Evolutionary conservation across 768 basidiomycete species (phyloP).

Genomic region (Lepiota brunneoincarnata): DNA sequence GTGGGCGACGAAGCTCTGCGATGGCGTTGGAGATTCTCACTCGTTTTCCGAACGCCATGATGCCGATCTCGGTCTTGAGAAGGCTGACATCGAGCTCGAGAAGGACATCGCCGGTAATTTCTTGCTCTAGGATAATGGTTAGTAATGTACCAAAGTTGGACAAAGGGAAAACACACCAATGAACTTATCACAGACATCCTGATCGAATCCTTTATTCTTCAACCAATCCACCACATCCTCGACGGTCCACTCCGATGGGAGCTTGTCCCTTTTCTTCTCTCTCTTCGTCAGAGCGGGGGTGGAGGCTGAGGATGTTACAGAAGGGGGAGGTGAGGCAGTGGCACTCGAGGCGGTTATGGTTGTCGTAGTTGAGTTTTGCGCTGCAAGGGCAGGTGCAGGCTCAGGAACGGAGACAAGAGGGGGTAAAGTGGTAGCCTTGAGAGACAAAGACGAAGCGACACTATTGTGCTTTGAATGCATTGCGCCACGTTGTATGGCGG

Average conservation of each 20-base stretch:
- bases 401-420: neutral
- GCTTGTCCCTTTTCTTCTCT: conserved; percentile 32
- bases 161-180: conserved; percentile 52
- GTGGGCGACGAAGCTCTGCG: conserved; percentile 75
- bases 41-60: conserved; percentile 92
- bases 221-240: conserved; percentile 92
- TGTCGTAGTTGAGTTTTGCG: neutral
- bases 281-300: conserved; percentile 16
- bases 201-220: conserved; percentile 79
- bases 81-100: conserved; percentile 90
- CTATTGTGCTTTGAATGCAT: conserved; percentile 22
- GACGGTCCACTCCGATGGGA: conserved; percentile 78
- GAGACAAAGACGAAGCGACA: conserved; percentile 18
- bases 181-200: conserved; percentile 81
- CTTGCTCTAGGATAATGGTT: conserved; percentile 68
- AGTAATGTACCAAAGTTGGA: neutral
- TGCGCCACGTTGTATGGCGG: conserved; percentile 7
- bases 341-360: conserved; percentile 10
- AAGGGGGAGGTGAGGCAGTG: conserved; percentile 12
- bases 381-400: neutral
- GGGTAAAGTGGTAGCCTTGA: neutral
- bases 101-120: conserved; percentile 96
- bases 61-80: conserved; percentile 91
- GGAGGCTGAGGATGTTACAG: conserved; percentile 13
- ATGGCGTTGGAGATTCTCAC: conserved; percentile 93